phyloP scores from a whole-genome alignment of 164 flowering plant species.

The Taxillus chinensis region DNA sequence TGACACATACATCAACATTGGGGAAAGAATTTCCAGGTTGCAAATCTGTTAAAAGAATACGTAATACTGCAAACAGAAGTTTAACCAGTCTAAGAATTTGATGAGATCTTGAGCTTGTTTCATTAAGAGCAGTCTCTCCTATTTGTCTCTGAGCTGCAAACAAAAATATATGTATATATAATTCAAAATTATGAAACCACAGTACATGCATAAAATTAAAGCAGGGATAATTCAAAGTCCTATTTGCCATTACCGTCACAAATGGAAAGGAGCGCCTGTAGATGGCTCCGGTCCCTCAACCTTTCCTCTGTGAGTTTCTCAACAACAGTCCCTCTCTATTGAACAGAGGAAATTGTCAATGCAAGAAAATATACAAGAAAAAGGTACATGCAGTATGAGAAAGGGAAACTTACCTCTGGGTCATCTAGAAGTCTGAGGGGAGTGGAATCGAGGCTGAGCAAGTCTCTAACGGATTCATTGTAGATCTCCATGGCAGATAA shows the following conservation, averaged over 20 bases:
- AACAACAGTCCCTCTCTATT: conserved; percentile 24
- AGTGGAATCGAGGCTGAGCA: conserved; percentile 49
- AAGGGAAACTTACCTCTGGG: conserved; percentile 63
- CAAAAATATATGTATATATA: neutral
- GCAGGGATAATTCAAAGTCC: neutral
- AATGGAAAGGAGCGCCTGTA: conserved; percentile 36
- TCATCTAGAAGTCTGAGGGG: conserved; percentile 91
- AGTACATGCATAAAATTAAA: neutral
- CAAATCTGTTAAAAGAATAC: neutral
- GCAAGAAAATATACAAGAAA: too few relatives aligned
- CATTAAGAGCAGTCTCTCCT: conserved; percentile 42
- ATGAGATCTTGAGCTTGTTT: conserved; percentile 61
- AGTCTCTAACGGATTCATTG: conserved; percentile 88
- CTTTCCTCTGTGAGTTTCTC: conserved; percentile 54
- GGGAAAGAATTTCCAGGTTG: neutral
- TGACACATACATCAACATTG: neutral
- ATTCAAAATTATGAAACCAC: neutral
- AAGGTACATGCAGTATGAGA: neutral
- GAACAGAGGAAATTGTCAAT: neutral
- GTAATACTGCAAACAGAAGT: neutral
- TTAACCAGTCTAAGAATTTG: conserved; percentile 53
- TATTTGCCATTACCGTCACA: conserved; percentile 34
- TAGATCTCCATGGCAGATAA: conserved; percentile 96
- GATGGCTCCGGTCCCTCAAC: conserved; percentile 39
- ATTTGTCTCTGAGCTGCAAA: conserved; percentile 50